phyloP scores from a whole-genome alignment of 768 basidiomycete species.

The Boletellus sp. region DNA sequence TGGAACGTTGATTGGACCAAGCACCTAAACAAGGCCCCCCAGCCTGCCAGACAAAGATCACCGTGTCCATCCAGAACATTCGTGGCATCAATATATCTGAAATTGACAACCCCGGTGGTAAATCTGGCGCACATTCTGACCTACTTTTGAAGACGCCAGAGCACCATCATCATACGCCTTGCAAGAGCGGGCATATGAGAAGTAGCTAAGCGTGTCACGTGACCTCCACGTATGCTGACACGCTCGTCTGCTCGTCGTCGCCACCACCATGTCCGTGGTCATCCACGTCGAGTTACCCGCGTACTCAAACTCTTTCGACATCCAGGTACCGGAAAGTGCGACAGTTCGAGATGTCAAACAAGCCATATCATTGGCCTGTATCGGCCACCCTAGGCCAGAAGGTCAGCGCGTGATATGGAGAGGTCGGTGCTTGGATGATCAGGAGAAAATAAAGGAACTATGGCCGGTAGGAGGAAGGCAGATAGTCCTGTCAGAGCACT shows the following conservation, averaged over 20 bases:
- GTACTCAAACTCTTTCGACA: conserved; percentile 60
- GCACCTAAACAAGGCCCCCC: no score
- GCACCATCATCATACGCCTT: no score
- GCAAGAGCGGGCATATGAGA: no score
- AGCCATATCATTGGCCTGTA: conserved; percentile 56
- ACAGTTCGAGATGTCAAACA: conserved; percentile 65
- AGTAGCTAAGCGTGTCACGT: conserved; percentile 15
- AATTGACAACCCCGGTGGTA: no score
- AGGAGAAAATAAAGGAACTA: conserved; percentile 59
- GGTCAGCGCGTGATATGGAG: conserved; percentile 77
- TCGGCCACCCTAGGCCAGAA: conserved; percentile 61
- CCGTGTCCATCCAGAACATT: no score
- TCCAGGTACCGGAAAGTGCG: conserved; percentile 45
- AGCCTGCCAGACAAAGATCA: no score
- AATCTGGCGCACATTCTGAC: no score
- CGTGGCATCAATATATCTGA: no score
- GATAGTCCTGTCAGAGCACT: neutral
- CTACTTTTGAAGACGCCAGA: no score
- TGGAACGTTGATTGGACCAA: no score
- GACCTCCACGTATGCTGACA: conserved; percentile 29
- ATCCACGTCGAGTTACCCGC: conserved; percentile 75
- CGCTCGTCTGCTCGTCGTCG: neutral
- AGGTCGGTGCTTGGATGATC: conserved; percentile 62
- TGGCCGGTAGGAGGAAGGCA: conserved; percentile 55
- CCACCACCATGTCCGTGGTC: conserved; percentile 26